Evolutionary conservation across 106 monocot species (phyloP).

Genomic region (Acanthochlamys bracteata): DNA sequence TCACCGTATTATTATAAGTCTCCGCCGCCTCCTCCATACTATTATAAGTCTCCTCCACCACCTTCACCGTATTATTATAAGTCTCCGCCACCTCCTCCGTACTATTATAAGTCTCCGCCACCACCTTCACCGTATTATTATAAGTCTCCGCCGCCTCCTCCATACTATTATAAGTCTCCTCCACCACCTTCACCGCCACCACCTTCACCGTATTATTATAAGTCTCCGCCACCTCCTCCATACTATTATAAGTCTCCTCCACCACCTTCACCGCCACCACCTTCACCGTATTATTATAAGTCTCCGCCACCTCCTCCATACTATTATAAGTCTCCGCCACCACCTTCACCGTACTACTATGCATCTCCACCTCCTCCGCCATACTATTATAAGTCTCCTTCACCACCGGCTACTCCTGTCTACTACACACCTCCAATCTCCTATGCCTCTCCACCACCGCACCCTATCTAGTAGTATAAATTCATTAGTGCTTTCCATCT

Average conservation of each 20-base stretch:
- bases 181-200: constrained; percentile 20
- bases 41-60: constrained; percentile 16
- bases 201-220: constrained; percentile 16
- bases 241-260: constrained; percentile 31
- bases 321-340: constrained; percentile 25
- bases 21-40: constrained; percentile 17
- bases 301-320: constrained; percentile 30
- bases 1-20: constrained; percentile 12
- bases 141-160: constrained; percentile 3
- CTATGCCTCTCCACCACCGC: constrained; percentile 23
- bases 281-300: constrained; percentile 16
- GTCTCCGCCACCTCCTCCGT: constrained; percentile 4
- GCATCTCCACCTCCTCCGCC: constrained; percentile 25
- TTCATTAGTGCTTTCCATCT: neutral
- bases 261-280: constrained; percentile 16
- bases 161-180: constrained; percentile 16
- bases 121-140: constrained; percentile 1
- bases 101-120: constrained; percentile 4
- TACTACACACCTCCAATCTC: constrained; percentile 13
- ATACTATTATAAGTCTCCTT: constrained; percentile 18
- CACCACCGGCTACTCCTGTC: constrained; percentile 21
- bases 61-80: constrained; percentile 5
- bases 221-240: constrained; percentile 26
- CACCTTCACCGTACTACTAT: constrained; percentile 14
- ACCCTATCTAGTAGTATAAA: constrained; percentile 18